Base-by-base conservation (phyloP, 2,329 filamentous ascomycete species). In the Neofusicoccum laricinum region DNA sequence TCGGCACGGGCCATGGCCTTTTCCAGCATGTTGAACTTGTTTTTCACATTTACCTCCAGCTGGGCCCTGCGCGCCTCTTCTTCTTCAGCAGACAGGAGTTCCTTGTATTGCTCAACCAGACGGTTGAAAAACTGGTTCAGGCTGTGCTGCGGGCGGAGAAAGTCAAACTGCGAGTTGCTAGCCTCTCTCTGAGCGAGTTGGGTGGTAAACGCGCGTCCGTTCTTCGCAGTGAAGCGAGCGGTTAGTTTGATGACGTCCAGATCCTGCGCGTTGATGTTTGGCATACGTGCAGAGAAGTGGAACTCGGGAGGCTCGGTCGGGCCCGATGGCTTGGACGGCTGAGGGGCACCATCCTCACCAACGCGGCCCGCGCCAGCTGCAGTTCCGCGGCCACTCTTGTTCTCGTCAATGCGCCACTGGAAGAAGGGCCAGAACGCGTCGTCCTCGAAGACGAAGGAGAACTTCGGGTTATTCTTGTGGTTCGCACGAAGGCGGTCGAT, bases 121-220 rank as follows among this genome's bases (percentile, higher is more conserved):
- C 93, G 88, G 70, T 92, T 91, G 78, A 97, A 98, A 81, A 95
- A 98, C 76, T 94, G 93, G 81, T 98, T 93, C 67, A 97, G 89
- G 72, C 92, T 97, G 81, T 99, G 95, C 72, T 97, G 96, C 15
- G 93, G 92, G 62, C 94, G 89, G 61, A 99, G 83, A 74, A 99
- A 99, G 78, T 97, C 93, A 76, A 98, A 99, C 75, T 99, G 94
- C 69, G 89, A 93, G 77, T 97, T 98, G 72, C 90, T 86, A 17
- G 90, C 86, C 80, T 99, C 94, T 69, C 92, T 88, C 79, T 97
- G 94, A 25, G 91, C 92, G 67, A 99, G 81, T 63, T 90, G 86
- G 21, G 93, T 97, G 86, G 97, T 92, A 79, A 95, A 99, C 66
- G 90, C 88, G 66, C 93, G 89, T 14, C 95, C 95, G 72, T 96